Base-by-base conservation (phyloP, 2,329 filamentous ascomycete genomes). In the Fusarium chlamydosporum region DNA sequence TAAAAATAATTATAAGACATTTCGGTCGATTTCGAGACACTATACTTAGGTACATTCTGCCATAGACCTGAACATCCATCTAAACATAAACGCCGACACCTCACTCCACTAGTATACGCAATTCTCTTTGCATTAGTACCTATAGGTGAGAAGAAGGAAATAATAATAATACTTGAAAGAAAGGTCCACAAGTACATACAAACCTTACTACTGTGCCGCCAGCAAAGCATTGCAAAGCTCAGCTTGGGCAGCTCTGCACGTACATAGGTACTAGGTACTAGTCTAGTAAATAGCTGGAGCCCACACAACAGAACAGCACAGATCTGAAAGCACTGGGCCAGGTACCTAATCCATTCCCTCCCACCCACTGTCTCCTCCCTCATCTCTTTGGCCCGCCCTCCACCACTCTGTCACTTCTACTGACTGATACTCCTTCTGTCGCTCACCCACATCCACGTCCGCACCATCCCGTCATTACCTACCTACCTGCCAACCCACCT, bases 361-460 rank as follows among this genome's bases (percentile, higher is more conserved):
- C 67, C 67, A 67, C 62, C 59, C 45, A 31, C 66, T 54, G 61
- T 67, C 56, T 53, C 61, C 67, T 70, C 67, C 62, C 58, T 70
- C 67, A 60, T 69, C 62, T 70, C 67, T 66, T 67, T 69, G 61
- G 62, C 47, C 55, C 57, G 67, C 57, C 54, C 53, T 65, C 61
- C 33, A 50, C 61, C 33, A 50, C 40, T 54, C 62, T 35, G 58
- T 43, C 51, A 41, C 62, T 65, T 65, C 53, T 60, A 53, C 43
- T 65, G 42, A 53, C 43, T 65, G 42, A 50, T 33, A 23, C 41
- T 55, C 33, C 52, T 51, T 38, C 47, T 38, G 23, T 51, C 46
- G 31, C 34, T 48, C 55, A 13, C 35, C 57, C 42, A 60, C 40
- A 46, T 65, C 66, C 62, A 53, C 66, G 47, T 56, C 40, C 15